These are phyloP conservation scores for Dioscorea cayenensis DNA, from an alignment of 116 monocot species.

Conservation along the genomic window DNA sequence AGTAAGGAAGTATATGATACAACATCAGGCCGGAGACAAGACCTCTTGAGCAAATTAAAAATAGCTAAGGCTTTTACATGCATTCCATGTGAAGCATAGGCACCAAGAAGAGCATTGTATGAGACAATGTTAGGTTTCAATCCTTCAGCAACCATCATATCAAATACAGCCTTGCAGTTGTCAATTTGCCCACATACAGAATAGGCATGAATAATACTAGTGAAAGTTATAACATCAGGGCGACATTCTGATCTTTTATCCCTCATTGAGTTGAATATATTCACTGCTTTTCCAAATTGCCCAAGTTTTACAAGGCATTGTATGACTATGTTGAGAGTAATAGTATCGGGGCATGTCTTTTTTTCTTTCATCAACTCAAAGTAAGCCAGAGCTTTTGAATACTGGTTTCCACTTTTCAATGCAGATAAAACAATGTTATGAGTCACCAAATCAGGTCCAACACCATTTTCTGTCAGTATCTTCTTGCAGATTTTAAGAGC, in stretches of 20 bases:
- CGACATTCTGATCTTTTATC: slow-evolving; percentile 45
- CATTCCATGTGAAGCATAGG: slow-evolving; percentile 92
- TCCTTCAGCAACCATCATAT: slow-evolving; percentile 89
- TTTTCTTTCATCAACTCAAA: slow-evolving; percentile 89
- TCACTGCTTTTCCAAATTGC: slow-evolving; percentile 79
- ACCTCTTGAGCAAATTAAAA: slow-evolving; percentile 54
- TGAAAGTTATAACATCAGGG: slow-evolving; percentile 84
- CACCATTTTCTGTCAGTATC: slow-evolving; percentile 99
- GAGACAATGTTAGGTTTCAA: slow-evolving; percentile 78
- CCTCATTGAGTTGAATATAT: slow-evolving; percentile 75
- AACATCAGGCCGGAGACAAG: slow-evolving; percentile 69
- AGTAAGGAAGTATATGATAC: slow-evolving; percentile 95
- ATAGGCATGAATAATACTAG: slow-evolving; percentile 82
- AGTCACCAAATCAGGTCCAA: slow-evolving; percentile 92
- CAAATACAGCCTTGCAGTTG: slow-evolving; percentile 85
- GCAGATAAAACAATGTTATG: slow-evolving; percentile 93
- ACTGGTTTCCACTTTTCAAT: slow-evolving; percentile 71
- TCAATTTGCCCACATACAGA: slow-evolving; percentile 78
- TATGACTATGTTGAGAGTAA: slow-evolving; percentile 82
- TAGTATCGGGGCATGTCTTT: slow-evolving; percentile 47
- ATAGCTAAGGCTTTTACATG: slow-evolving; percentile 54
- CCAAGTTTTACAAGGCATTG: slow-evolving; percentile 80
- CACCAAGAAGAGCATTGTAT: slow-evolving; percentile 88
- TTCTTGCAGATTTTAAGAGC: slow-evolving; percentile 82
- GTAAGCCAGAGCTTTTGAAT: slow-evolving; percentile 84